phyloP scores from a whole-genome alignment of 495 filamentous ascomycete species.

The Penicillium psychrofluorescens region DNA sequence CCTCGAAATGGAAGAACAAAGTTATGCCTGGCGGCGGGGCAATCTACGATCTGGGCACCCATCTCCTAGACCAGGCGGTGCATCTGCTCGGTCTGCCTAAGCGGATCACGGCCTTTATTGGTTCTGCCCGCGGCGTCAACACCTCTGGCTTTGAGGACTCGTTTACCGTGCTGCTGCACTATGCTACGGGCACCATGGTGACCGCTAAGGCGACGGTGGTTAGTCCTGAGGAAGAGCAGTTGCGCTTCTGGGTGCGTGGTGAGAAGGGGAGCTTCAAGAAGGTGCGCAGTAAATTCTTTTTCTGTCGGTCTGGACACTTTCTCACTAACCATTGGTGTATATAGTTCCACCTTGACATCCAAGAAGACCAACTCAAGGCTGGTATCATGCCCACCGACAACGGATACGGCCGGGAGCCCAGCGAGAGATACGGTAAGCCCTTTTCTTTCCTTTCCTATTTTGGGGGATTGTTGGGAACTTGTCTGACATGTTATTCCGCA shows the following conservation, averaged over 20 bases:
- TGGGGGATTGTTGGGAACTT: too few relatives aligned
- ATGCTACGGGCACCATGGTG: slow-evolving; percentile 50
- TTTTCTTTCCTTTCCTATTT: neutral
- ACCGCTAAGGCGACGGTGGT: slow-evolving; percentile 65
- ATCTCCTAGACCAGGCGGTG: slow-evolving; percentile 76
- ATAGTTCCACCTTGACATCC: slow-evolving; percentile 62
- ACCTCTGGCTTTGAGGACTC: slow-evolving; percentile 58
- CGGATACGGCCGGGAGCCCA: slow-evolving; percentile 60
- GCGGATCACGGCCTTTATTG: slow-evolving; percentile 59
- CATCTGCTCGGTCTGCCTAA: slow-evolving; percentile 71
- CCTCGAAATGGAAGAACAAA: slow-evolving; percentile 64
- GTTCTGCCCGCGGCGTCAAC: slow-evolving; percentile 54
- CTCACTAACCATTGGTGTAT: neutral
- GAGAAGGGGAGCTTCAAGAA: slow-evolving; percentile 78
- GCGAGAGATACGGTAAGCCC: slow-evolving; percentile 39
- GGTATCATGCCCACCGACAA: slow-evolving; percentile 59
- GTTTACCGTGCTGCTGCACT: slow-evolving; percentile 62
- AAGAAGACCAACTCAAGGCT: slow-evolving; percentile 73
- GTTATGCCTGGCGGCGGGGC: slow-evolving; percentile 61
- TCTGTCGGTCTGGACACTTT: neutral
- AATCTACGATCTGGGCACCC: slow-evolving; percentile 78
- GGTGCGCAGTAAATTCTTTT: slow-evolving; percentile 13
- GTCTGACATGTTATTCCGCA: neutral
- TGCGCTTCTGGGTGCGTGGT: slow-evolving; percentile 75
- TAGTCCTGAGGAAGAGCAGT: slow-evolving; percentile 61